phyloP scores from a whole-genome alignment of 176 grass and related monocot species.

The Triticum urartu region DNA sequence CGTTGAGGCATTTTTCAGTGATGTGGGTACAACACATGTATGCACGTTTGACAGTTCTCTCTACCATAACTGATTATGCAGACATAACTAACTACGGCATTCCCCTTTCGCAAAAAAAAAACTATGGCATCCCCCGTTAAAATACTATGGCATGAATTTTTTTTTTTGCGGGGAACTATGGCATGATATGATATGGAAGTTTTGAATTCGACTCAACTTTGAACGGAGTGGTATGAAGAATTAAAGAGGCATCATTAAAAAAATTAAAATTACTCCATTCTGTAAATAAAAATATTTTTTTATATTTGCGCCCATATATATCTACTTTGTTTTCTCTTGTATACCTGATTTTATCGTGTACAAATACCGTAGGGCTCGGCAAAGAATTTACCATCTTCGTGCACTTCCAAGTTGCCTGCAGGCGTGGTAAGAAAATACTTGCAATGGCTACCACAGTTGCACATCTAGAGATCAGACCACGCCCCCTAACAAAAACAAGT shows the following conservation, averaged over 20 bases:
- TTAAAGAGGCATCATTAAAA: background rate
- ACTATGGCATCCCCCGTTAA: too few species aligned
- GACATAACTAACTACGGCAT: background rate
- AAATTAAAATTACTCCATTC: too few species aligned
- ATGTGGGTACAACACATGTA: constrained; percentile 77
- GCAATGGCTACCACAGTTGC: background rate
- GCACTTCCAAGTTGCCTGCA: constrained; percentile 58
- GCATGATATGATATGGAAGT: background rate
- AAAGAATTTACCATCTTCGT: constrained; percentile 71
- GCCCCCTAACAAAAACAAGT: background rate
- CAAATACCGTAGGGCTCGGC: constrained; percentile 64
- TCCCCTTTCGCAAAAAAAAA: too few species aligned
- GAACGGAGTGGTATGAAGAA: background rate
- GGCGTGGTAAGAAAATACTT: constrained; percentile 51
- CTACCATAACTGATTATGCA: background rate
- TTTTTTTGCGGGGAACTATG: background rate
- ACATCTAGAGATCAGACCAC: background rate
- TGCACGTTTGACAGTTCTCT: background rate
- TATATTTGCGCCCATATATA: background rate
- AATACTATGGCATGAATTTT: background rate
- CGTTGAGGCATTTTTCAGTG: constrained; percentile 47
- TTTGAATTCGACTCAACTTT: background rate
- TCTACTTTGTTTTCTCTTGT: background rate
- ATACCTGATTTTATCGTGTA: background rate
- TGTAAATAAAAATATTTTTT: too few species aligned